Percentiles rank a stretch among this genome's conserved stretches.
Conservation (phyloP, 1,139 yeast genomes). For the Suhomyces wounanorum region DNA sequence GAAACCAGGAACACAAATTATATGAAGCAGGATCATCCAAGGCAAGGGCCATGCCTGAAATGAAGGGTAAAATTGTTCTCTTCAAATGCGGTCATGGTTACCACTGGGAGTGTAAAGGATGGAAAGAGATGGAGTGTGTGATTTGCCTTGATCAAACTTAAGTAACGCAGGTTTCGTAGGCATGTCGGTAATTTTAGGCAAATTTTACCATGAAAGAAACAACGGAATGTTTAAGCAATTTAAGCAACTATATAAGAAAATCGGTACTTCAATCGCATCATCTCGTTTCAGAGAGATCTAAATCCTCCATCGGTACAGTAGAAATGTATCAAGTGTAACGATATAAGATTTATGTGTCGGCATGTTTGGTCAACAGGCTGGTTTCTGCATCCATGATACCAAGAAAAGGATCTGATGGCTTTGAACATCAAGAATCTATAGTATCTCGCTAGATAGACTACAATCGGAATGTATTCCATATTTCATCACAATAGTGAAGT, state of each 20-base stretch:
- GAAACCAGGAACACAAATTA: slow-evolving; percentile 22
- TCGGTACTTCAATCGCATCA: too few relatives aligned
- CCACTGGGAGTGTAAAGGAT: slow-evolving; percentile 58
- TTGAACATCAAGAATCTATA: background rate
- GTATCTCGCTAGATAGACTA: background rate
- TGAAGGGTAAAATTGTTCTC: slow-evolving; percentile 25
- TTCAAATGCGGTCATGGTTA: slow-evolving; percentile 62
- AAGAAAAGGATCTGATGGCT: background rate
- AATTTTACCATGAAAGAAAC: background rate
- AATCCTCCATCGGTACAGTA: too few relatives aligned
- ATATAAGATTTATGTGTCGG: too few relatives aligned
- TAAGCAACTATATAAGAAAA: too few relatives aligned
- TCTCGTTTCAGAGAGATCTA: too few relatives aligned
- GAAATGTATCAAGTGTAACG: too few relatives aligned
- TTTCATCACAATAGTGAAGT: background rate
- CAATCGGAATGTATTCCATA: background rate
- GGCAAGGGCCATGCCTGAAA: slow-evolving; percentile 11
- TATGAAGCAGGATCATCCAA: slow-evolving; percentile 7
- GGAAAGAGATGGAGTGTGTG: slow-evolving; percentile 15
- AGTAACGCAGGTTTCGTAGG: background rate
- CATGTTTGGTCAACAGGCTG: too few relatives aligned
- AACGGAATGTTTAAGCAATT: too few relatives aligned
- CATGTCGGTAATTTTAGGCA: background rate
- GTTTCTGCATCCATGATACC: too few relatives aligned
- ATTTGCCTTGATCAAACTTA: slow-evolving; percentile 3